Conservation (phyloP, 169 alveolate species). For the Plasmodium falciparum region DNA sequence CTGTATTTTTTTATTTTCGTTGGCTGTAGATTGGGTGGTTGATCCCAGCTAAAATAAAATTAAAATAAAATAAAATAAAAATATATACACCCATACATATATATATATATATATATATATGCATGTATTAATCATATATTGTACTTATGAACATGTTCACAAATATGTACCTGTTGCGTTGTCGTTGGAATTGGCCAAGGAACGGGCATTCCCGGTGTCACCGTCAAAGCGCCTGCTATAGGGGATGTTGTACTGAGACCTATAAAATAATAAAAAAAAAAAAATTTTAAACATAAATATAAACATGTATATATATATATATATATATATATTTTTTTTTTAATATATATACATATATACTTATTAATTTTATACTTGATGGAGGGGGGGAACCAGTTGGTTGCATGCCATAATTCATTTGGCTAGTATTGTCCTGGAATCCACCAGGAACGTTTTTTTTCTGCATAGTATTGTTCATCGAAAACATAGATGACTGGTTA, state of each 20-base stretch:
- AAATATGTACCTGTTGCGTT: slow-evolving; percentile 84
- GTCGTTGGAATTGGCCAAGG: slow-evolving; percentile 94
- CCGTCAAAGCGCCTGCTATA: slow-evolving; percentile 88
- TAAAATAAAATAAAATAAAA: slow-evolving; percentile 4
- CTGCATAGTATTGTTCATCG: slow-evolving; percentile 5
- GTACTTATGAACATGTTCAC: background rate
- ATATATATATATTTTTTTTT: background rate
- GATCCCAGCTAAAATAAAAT: slow-evolving; percentile 74
- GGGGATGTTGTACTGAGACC: slow-evolving; percentile 86
- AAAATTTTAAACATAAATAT: background rate
- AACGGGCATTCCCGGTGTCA: slow-evolving; percentile 92
- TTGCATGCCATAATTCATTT: background rate
- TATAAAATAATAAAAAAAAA: background rate
- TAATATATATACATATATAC: background rate
- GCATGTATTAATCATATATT: slow-evolving; percentile 12
- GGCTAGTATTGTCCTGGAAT: slow-evolving; percentile 6
- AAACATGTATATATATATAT: background rate
- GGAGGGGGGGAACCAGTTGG: background rate
- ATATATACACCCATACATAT: background rate
- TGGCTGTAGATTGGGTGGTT: slow-evolving; percentile 82
- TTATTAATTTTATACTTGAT: slow-evolving; percentile 6
- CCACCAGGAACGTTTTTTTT: slow-evolving; percentile 10
- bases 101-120: slow-evolving; percentile 5
- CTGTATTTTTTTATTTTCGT: slow-evolving; percentile 80
- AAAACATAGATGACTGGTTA: background rate